phyloP scores from a whole-genome alignment of 2,329 filamentous ascomycete species.

The Cladophialophora psammophila region DNA sequence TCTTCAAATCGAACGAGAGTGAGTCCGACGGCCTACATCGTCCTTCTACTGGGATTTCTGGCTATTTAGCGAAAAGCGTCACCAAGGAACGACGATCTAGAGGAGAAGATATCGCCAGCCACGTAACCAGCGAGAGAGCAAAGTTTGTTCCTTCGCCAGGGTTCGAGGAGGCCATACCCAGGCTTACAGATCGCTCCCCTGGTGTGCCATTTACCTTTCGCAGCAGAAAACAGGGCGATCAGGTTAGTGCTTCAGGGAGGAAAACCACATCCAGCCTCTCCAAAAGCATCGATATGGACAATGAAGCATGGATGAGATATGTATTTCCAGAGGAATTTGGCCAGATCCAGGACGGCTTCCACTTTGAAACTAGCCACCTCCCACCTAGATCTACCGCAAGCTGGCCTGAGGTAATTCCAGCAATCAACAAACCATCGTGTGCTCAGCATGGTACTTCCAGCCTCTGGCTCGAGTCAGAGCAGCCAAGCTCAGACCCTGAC shows the following conservation, averaged over 20 bases:
- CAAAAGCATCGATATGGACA: slow-evolving; percentile 7
- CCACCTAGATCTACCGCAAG: not conserved
- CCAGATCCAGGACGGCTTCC: slow-evolving; percentile 15
- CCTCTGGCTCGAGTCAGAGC: not conserved
- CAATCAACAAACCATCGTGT: not conserved
- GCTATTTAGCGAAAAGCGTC: not conserved
- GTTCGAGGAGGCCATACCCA: not conserved
- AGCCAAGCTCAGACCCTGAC: not conserved
- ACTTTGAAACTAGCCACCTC: not conserved
- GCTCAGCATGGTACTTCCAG: not conserved
- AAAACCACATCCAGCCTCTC: not conserved
- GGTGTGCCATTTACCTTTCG: not conserved
- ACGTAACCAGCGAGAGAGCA: not conserved
- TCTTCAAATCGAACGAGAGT: not conserved
- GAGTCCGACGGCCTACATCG: not conserved
- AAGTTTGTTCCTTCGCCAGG: not conserved
- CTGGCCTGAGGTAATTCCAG: not conserved
- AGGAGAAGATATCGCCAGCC: not conserved
- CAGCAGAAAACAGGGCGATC: not conserved
- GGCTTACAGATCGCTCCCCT: not conserved
- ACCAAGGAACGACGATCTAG: not conserved
- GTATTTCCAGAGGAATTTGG: slow-evolving; percentile 25
- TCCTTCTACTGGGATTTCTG: not conserved
- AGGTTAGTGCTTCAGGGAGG: not conserved
- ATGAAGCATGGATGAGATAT: slow-evolving; percentile 31